Conservation (phyloP, 83 land plant genomes). For the Picea engelmannii region DNA sequence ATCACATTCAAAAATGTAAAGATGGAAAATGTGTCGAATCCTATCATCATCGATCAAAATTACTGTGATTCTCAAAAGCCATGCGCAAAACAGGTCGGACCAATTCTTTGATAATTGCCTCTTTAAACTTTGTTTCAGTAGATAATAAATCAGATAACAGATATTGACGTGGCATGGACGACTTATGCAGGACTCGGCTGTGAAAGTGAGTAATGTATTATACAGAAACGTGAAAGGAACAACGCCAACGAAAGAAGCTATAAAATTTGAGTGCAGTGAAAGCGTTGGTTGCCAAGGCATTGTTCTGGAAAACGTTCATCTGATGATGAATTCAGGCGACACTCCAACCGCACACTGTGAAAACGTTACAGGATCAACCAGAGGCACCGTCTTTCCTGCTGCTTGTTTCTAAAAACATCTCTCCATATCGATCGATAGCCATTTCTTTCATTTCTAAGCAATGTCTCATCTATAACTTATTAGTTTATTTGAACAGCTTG, state of each 20-base stretch:
- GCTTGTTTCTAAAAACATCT: slow-evolving; percentile 9
- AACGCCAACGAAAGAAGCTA: slow-evolving; percentile 26
- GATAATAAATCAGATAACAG: background rate
- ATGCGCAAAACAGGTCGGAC: slow-evolving; percentile 48
- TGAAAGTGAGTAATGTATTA: slow-evolving; percentile 34
- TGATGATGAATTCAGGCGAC: slow-evolving; percentile 16
- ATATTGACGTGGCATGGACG: background rate
- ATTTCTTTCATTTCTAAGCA: no score
- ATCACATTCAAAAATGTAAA: slow-evolving; percentile 46
- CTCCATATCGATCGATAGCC: no score
- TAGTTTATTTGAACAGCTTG: no score
- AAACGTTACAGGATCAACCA: slow-evolving; percentile 19
- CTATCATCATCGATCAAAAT: slow-evolving; percentile 73
- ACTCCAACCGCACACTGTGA: slow-evolving; percentile 17
- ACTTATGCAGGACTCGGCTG: slow-evolving; percentile 49
- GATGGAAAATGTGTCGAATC: slow-evolving; percentile 59
- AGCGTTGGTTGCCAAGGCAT: slow-evolving; percentile 35
- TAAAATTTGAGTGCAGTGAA: slow-evolving; percentile 37
- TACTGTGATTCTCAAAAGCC: slow-evolving; percentile 64
- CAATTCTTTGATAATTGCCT: no score
- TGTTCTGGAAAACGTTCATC: slow-evolving; percentile 23
- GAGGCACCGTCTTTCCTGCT: slow-evolving; percentile 25
- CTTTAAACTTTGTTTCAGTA: background rate
- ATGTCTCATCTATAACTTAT: no score
- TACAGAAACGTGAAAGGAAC: slow-evolving; percentile 42